These are phyloP conservation scores for Termitomyces sp. DNA, from an alignment of 768 basidiomycete genomes.

Conservation along the genomic window DNA sequence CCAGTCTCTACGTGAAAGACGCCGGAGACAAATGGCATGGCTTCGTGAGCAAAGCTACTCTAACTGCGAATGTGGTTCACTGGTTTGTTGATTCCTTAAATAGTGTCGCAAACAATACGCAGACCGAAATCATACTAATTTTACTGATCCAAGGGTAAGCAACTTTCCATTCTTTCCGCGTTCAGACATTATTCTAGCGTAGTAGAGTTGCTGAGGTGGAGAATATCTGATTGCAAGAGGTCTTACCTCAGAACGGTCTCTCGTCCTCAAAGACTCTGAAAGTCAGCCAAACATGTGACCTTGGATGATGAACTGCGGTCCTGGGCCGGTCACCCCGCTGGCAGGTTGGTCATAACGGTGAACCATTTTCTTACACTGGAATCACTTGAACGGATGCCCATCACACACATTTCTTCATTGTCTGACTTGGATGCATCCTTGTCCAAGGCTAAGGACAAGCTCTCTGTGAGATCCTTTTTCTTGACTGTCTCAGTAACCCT, in stretches of 20 bases:
- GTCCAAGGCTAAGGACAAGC: conserved; percentile 51
- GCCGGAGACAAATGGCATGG: conserved; percentile 46
- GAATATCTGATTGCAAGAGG: neutral
- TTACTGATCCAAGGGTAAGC: conserved; percentile 4
- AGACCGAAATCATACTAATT: neutral
- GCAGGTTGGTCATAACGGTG: too few species aligned
- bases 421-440: conserved; percentile 58
- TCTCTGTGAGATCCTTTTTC: conserved; percentile 41
- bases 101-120: conserved; percentile 80
- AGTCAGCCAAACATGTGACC: conserved; percentile 13
- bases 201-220: neutral
- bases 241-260: too few species aligned
- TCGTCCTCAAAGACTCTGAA: too few species aligned
- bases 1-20: conserved; percentile 81
- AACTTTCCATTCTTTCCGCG: conserved; percentile 79
- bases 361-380: too few species aligned
- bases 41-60: conserved; percentile 2
- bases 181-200: conserved; percentile 51
- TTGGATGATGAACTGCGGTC: conserved; percentile 3
- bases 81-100: conserved; percentile 49
- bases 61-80: neutral
- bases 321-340: neutral
- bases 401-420: conserved; percentile 58
- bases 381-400: conserved; percentile 35
- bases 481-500: neutral